Evolutionary conservation across 1,139 yeast genomes (phyloP).

Genomic region (Insectozyma bohioensis): DNA sequence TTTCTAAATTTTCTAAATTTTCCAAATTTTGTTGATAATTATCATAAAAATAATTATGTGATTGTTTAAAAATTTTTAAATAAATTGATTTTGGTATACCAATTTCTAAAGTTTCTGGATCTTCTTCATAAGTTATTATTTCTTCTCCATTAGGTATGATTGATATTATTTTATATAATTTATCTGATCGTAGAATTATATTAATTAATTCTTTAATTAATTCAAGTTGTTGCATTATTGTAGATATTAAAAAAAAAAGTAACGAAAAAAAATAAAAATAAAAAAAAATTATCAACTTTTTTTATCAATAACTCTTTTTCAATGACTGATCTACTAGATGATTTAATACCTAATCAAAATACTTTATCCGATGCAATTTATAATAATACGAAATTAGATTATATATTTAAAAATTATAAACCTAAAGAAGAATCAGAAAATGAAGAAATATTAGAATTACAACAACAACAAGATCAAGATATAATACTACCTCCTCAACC

Average conservation of each 20-base stretch:
- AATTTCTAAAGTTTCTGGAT: conserved; percentile 26
- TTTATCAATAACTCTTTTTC: not conserved
- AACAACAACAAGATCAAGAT: conserved; percentile 1
- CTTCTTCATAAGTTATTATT: conserved; percentile 7
- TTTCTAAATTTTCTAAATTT: conserved; percentile 13
- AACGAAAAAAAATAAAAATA: not conserved
- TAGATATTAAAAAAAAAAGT: not conserved
- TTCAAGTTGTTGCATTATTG: conserved; percentile 5
- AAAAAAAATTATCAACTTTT: conserved; percentile 5
- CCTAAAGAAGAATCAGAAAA: conserved; percentile 3
- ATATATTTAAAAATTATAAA: conserved; percentile 14
- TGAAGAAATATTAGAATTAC: conserved; percentile 2
- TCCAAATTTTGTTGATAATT: conserved; percentile 20
- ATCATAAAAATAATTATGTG: conserved; percentile 34
- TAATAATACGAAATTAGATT: conserved; percentile 28
- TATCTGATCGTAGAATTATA: conserved; percentile 13
- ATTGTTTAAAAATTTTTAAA: conserved; percentile 31
- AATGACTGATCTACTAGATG: conserved; percentile 15
- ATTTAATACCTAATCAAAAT: conserved; percentile 25
- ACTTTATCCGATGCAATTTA: conserved; percentile 34
- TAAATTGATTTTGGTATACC: conserved; percentile 35
- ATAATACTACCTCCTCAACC: conserved; percentile 1
- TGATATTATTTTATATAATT: conserved; percentile 22
- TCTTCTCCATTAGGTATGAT: conserved; percentile 16
- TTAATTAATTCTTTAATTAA: conserved; percentile 7